phyloP scores from a whole-genome alignment of 169 alveolate species.

The Neospora caninum region DNA sequence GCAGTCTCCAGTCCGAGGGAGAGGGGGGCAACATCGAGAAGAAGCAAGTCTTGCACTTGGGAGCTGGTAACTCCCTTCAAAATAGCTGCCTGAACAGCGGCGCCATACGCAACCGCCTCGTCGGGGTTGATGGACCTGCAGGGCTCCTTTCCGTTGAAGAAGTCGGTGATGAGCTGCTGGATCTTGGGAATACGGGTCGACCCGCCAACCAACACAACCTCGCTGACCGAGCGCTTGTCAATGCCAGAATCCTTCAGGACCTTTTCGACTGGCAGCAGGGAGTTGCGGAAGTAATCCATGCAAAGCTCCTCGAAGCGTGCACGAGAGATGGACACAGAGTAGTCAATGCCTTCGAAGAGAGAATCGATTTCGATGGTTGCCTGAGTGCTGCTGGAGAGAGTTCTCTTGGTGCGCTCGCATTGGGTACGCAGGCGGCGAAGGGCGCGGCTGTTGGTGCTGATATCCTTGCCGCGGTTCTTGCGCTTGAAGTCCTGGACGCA shows the following conservation, averaged over 20 bases:
- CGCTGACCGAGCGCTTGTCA: slow-evolving; percentile 81
- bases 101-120: slow-evolving; percentile 99
- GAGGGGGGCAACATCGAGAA: slow-evolving; percentile 96
- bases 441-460: slow-evolving; percentile 73
- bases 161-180: slow-evolving; percentile 89
- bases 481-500: slow-evolving; percentile 95
- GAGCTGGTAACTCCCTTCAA: slow-evolving; percentile 92
- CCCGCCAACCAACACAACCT: slow-evolving; percentile 99
- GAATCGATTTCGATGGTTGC: slow-evolving; percentile 97
- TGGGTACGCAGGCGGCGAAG: slow-evolving; percentile 93
- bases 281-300: slow-evolving; percentile 94
- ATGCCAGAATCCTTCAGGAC: slow-evolving; percentile 92
- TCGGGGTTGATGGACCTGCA: slow-evolving; percentile 98
- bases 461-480: slow-evolving; percentile 85
- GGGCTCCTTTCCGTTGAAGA: slow-evolving; percentile 95
- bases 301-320: slow-evolving; percentile 98
- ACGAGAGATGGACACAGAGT: slow-evolving; percentile 94
- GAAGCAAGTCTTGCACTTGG: slow-evolving; percentile 89
- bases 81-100: slow-evolving; percentile 99
- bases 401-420: slow-evolving; percentile 98
- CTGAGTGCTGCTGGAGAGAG: slow-evolving; percentile 95
- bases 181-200: slow-evolving; percentile 99
- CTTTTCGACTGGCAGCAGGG: slow-evolving; percentile 96
- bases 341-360: slow-evolving; percentile 92
- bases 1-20: slow-evolving; percentile 96